A percentile compares a stretch with the other conserved stretches of the same genome.
Conservation (phyloP, 129 eudicot genomes). For the Artemisia tridentata region DNA sequence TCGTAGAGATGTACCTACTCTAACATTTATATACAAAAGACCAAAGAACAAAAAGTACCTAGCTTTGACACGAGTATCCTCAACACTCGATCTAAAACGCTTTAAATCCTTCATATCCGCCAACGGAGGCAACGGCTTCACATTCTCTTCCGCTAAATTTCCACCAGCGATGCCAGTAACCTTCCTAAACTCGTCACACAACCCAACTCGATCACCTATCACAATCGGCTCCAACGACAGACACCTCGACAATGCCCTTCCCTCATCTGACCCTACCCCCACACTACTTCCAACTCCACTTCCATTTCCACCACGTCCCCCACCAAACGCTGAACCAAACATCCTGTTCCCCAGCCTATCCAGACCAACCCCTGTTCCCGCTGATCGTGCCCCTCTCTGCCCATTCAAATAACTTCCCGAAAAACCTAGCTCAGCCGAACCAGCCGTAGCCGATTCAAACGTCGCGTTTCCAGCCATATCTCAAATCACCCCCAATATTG, state of each 20-base stretch:
- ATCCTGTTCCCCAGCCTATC: conserved; percentile 58
- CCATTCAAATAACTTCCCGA: conserved; percentile 55
- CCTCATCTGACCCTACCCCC: conserved; percentile 26
- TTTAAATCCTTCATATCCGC: conserved; percentile 57
- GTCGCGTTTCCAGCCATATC: conserved; percentile 66
- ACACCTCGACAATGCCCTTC: conserved; percentile 48
- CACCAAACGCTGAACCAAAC: conserved; percentile 53
- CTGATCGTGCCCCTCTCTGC: conserved; percentile 51
- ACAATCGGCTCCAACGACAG: conserved; percentile 58
- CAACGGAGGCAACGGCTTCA: conserved; percentile 42
- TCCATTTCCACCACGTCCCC: conserved; percentile 39
- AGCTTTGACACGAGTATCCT: conserved; percentile 59
- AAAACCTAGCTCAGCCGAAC: conserved; percentile 53
- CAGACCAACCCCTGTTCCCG: conserved; percentile 33
- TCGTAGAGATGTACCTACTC: conserved; percentile 6
- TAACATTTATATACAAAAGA: background rate
- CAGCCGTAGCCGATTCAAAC: conserved; percentile 57
- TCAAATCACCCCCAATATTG: conserved; percentile 14
- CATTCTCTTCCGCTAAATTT: conserved; percentile 48
- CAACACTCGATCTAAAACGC: conserved; percentile 47
- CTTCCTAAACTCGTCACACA: conserved; percentile 57
- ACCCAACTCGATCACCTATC: conserved; percentile 40
- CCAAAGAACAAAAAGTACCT: conserved; percentile 45
- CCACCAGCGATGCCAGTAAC: conserved; percentile 47
- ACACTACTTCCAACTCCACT: conserved; percentile 11